These are phyloP conservation scores for Cladorrhinum samala DNA, from an alignment of 495 filamentous ascomycete genomes.

Conservation along the genomic window DNA sequence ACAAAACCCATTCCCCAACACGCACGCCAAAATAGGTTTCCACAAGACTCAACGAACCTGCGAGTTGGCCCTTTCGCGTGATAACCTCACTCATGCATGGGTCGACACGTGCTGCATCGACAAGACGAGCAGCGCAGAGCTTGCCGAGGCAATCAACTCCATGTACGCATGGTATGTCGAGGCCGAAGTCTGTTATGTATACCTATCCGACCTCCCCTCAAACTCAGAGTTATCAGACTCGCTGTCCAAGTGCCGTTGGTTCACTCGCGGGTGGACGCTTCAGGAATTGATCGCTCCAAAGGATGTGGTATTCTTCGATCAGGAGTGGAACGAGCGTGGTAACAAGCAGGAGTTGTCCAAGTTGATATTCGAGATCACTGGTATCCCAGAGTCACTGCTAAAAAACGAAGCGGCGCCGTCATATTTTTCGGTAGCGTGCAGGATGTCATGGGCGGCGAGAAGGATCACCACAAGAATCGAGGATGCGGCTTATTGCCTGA, in stretches of 20 bases:
- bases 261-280: neutral
- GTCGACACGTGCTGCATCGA: conserved; percentile 32
- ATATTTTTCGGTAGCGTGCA: conserved; percentile 3
- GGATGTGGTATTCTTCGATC: conserved; percentile 2
- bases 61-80: conserved; percentile 9
- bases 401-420: neutral
- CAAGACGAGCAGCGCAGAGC: neutral
- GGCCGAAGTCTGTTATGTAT: conserved; percentile 7
- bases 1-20: neutral
- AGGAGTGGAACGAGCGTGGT: conserved; percentile 1
- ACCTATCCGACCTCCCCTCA: neutral
- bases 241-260: neutral
- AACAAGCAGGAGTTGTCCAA: neutral
- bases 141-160: neutral
- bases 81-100: conserved; percentile 23
- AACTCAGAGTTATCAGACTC: neutral
- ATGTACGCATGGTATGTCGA: conserved; percentile 1
- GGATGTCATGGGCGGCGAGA: conserved; percentile 17
- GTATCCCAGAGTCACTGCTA: neutral
- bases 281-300: conserved; percentile 1
- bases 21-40: conserved; percentile 11
- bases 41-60: conserved; percentile 20
- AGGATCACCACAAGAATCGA: conserved; percentile 14
- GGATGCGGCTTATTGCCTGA: conserved; percentile 19
- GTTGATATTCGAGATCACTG: neutral